phyloP scores from a whole-genome alignment of 1,284 basidiomycete species.

The Heterobasidion parviporum region DNA sequence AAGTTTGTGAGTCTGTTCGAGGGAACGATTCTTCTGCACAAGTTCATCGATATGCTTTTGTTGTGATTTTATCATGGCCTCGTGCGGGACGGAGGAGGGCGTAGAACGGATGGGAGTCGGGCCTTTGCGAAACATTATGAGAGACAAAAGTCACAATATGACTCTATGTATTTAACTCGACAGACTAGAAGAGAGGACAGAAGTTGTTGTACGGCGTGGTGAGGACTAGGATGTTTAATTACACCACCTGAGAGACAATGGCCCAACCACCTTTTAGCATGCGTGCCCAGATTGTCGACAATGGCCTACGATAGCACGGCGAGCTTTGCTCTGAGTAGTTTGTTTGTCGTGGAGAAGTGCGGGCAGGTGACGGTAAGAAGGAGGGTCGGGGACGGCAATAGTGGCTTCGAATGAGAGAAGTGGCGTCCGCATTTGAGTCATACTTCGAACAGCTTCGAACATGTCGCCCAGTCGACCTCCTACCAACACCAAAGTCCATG shows the following conservation, averaged over 20 bases:
- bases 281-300: too few relatives aligned
- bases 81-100: slow-evolving; percentile 30
- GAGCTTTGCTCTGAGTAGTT: too few relatives aligned
- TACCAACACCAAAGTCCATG: slow-evolving; percentile 49
- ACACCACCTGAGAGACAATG: too few relatives aligned
- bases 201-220: not conserved
- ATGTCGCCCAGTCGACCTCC: slow-evolving; percentile 54
- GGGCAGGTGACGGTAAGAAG: not conserved
- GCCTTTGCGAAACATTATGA: slow-evolving; percentile 6
- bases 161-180: not conserved
- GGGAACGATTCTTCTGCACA: slow-evolving; percentile 8
- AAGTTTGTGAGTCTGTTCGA: slow-evolving; percentile 7
- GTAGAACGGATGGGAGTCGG: slow-evolving; percentile 9
- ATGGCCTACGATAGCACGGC: too few relatives aligned
- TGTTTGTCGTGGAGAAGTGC: too few relatives aligned
- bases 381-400: too few relatives aligned
- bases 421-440: too few relatives aligned
- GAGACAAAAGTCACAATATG: not conserved
- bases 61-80: slow-evolving; percentile 45
- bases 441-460: not conserved
- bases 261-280: too few relatives aligned
- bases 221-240: not conserved
- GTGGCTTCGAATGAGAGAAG: too few relatives aligned
- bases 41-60: slow-evolving; percentile 30
- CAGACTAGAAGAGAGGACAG: not conserved